Evolutionary conservation across 306 rosid species (phyloP).

Genomic region (Cicer arietinum): DNA sequence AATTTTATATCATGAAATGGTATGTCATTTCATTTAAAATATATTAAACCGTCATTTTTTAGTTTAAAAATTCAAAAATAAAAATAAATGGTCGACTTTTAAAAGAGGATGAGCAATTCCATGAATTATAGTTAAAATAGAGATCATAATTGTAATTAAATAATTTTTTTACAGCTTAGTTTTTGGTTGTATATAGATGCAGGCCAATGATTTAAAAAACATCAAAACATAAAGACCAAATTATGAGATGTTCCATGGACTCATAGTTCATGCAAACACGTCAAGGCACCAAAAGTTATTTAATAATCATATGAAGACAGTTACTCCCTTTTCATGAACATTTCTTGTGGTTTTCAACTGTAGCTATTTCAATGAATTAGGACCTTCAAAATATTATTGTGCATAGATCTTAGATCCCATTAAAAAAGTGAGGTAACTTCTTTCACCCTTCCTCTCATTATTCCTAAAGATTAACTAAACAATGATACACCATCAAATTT

Average conservation of each 20-base stretch:
- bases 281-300: not conserved
- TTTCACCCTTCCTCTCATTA: not conserved
- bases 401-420: constrained; percentile 9
- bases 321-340: not conserved
- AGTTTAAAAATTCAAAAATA: no score
- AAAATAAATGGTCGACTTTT: no score
- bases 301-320: constrained; percentile 13
- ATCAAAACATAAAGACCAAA: not conserved
- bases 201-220: not conserved
- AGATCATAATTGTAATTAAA: no score
- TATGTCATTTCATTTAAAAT: no score
- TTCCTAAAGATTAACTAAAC: not conserved
- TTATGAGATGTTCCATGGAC: not conserved
- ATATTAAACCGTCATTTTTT: no score
- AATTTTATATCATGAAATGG: no score
- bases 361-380: not conserved
- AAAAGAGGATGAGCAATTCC: no score
- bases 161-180: no score
- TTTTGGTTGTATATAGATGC: not conserved
- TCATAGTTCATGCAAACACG: not conserved
- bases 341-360: constrained; percentile 12
- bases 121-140: no score
- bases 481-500: no score
- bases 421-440: not conserved
- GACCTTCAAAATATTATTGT: not conserved